Base-by-base conservation (phyloP, 2,329 filamentous ascomycete species). In the Aspergillus calidoustus region DNA sequence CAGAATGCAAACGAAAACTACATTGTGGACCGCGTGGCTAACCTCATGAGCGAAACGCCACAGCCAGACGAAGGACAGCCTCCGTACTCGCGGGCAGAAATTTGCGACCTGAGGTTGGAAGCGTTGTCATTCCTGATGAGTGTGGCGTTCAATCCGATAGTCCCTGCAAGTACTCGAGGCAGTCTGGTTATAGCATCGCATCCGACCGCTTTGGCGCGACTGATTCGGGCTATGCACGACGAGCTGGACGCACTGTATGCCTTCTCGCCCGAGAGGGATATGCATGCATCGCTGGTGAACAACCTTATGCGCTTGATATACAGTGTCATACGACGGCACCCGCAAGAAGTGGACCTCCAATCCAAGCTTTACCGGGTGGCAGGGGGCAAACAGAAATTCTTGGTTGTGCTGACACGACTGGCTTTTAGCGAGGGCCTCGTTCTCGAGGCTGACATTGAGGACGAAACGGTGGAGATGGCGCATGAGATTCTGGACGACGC, bases 371-470 rank as follows among this genome's bases (percentile, higher is more conserved):
- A 84, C 0, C 84, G 85, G 8, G 86, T 91, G 0, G 83, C 87
- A 5, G 91, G 92, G 3, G 91, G 89, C 0, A 86, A 87, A 55
- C 92, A 97, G 71, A 92, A 93, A 56, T 94, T 96, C 70, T 81
- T 96, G 1, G 86, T 97, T 9, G 87, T 88, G 2, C 80, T 99
- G 49, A 93, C 92, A 0, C 81, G 94, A 47, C 79, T 98, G n/a
- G 92, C 91, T 0, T 97, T 97, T 74, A 89, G 87, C 6, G 92
- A 96, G 64, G 90, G 92, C 31, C 76, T 91, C 8, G 85, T 95
- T 11, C 83, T 96, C 30, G 93, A 97, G 76, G 82, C 83, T 1
- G 89, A 89, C 0, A 89, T 96, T 57, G 89, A 91, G 41, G 86
- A 89, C 30, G 91, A 92, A 65, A 91, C 92, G 1, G 86, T 90